Base-by-base conservation (phyloP, 805 yeast species). In the Lipomyces kockii region DNA sequence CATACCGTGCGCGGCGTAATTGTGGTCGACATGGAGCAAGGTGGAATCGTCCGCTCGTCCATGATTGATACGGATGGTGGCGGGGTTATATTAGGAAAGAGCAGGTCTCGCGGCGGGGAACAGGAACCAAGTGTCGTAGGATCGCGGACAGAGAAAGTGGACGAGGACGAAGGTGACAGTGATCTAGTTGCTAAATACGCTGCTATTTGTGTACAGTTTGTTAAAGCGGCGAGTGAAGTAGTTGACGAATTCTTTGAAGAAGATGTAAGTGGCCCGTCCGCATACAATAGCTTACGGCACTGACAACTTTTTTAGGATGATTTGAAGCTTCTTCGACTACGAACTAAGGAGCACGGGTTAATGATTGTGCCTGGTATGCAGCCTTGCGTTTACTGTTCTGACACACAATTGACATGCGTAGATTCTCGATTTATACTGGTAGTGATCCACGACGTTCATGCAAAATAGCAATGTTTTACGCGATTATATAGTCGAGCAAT, bases 291-390 rank as follows among this genome's bases (percentile, higher is more conserved):
- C 6, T 43, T 6, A 43, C 22, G 22, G 22, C 6, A 43, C 49
- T 43, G n/a, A 43, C 29, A 5, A 8, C n/a, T 2, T 14, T 14
- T 29, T 29, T 43, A 68, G 67, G 72, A 63, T 34, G 63, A 39
- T 32, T n/a, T 70, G 55, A 60, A 62, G 54, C 56, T 70, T 2
- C 63, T 70, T 3, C 65, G 72, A 8, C 49, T 70, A 29, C 65
- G 72, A n/a, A 68, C 72, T 6, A 63, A 58, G n/a, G 32, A 56
- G 14, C 72, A 66, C 49, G 72, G 69, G 25, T 49, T 70, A 14
- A 63, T 68, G 64, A 65, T 70, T 22, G 69, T 70, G 12, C 72
- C 72, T 37, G 71, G 69, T 67, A 63, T 6, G 60, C 53, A 29
- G 14, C 22, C 17, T 51, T 20, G 12, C 4, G 7, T 53, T 37